Base-by-base conservation (phyloP, 2,329 filamentous ascomycete genomes). In the Celoporthe dispersa region DNA sequence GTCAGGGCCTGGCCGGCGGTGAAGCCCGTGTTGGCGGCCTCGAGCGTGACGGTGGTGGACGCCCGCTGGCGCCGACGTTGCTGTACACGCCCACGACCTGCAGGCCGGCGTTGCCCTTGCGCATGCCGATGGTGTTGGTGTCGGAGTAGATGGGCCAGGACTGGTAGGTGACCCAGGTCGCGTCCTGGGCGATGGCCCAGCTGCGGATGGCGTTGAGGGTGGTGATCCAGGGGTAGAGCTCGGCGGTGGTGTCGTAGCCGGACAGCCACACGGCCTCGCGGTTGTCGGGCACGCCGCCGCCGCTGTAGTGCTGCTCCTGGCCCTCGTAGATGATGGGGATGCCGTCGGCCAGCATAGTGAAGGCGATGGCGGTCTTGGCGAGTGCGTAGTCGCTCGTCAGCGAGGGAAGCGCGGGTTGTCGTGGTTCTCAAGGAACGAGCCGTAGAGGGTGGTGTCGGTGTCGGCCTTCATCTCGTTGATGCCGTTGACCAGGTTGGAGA, bases 321-420 rank as follows among this genome's bases (percentile, higher is more conserved):
- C 87, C 87, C 70, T 87, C 81, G 75, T 89, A 89, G 55, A 88
- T 79, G 76, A 89, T 86, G 0, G 87, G 87, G 57, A 89, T 86
- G 31, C 87, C 87, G 73, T 88, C 84, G 48, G 79, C 80, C 55
- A 89, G 81, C 69, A 89, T 82, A 2, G 81, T 86, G 75, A 85
- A 88, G 1, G 85, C 82, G 68, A 88, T 81, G 25, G 84, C 80
- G 71, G 87, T 88, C 76, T 85, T 84, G 63, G 82, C 84, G 19
- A 86, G 80, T 37, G 83, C 78, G 51, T 83, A 77, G 75, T 88
- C 85, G 9, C 75, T 71, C 0, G 81, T 86, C 55, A 83, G 76
- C 3, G 81, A 83, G 14, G 81, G 74, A 85, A 85, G 31, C 84
- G 81, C 25, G 79, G 75, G 16, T 82, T 75, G 73, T 86, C 85